Evolutionary conservation across 192 early-diverging fungal species (phyloP).

Genomic region (Dimargaris xerosporica): DNA sequence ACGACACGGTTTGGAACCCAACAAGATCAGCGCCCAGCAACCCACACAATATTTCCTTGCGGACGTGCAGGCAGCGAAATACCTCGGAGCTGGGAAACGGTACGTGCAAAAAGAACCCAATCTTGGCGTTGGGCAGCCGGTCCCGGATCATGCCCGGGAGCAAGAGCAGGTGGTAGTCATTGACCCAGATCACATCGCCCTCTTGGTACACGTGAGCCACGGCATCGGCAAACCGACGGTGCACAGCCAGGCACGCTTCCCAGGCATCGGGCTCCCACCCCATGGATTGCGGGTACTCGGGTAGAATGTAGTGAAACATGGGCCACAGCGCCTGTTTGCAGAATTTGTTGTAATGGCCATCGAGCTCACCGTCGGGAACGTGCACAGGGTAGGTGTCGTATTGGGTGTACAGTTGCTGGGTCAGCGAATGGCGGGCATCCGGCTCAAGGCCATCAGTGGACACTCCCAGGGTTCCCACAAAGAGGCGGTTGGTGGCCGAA

Average conservation of each 20-base stretch:
- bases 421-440: slow-evolving; percentile 40
- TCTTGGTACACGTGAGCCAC: slow-evolving; percentile 52
- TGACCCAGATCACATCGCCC: slow-evolving; percentile 77
- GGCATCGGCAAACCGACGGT: slow-evolving; percentile 58
- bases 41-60: slow-evolving; percentile 69
- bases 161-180: slow-evolving; percentile 93
- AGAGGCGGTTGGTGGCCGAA: slow-evolving; percentile 40
- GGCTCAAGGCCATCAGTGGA: slow-evolving; percentile 50
- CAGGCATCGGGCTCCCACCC: slow-evolving; percentile 50
- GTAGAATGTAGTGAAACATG: slow-evolving; percentile 86
- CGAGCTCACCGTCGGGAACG: slow-evolving; percentile 61
- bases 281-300: slow-evolving; percentile 55
- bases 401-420: slow-evolving; percentile 38
- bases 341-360: slow-evolving; percentile 85
- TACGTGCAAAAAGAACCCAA: slow-evolving; percentile 90
- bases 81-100: slow-evolving; percentile 94
- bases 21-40: slow-evolving; percentile 86
- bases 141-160: slow-evolving; percentile 74
- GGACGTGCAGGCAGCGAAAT: slow-evolving; percentile 72
- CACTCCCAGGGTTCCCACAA: slow-evolving; percentile 66
- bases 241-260: slow-evolving; percentile 68
- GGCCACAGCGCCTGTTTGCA: slow-evolving; percentile 96
- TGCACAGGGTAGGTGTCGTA: slow-evolving; percentile 66
- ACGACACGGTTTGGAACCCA: slow-evolving; percentile 83
- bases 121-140: slow-evolving; percentile 56